Evolutionary conservation across 2,329 filamentous ascomycete genomes (phyloP).

Genomic region (Emergomyces orientalis): DNA sequence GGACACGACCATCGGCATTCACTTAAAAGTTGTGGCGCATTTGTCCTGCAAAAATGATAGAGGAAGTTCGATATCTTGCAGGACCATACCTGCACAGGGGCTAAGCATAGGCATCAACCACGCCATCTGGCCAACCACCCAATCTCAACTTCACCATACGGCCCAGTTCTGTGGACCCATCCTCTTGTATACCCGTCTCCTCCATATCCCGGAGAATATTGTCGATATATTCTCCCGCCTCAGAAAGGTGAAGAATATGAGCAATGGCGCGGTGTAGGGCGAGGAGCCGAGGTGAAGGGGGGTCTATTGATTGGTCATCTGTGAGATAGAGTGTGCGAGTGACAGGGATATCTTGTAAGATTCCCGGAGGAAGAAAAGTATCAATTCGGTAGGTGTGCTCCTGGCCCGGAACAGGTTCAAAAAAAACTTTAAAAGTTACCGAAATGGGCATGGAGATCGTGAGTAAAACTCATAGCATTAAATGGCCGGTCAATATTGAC

Average conservation of each 20-base stretch:
- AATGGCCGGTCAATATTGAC: slow-evolving; percentile 23
- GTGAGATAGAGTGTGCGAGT: slow-evolving; percentile 24
- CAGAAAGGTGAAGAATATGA: slow-evolving; percentile 28
- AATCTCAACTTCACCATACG: slow-evolving; percentile 1
- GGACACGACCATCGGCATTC: no score
- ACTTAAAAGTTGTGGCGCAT: no score
- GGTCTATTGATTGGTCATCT: slow-evolving; percentile 21
- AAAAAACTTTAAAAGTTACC: slow-evolving; percentile 22
- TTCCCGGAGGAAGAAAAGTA: slow-evolving; percentile 16
- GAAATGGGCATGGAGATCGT: slow-evolving; percentile 5
- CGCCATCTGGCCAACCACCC: neutral
- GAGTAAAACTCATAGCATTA: slow-evolving; percentile 8
- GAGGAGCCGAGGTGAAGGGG: slow-evolving; percentile 27
- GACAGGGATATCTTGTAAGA: slow-evolving; percentile 15
- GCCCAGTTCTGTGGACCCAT: slow-evolving; percentile 10
- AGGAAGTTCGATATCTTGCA: no score
- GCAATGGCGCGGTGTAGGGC: slow-evolving; percentile 27
- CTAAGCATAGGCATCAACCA: no score
- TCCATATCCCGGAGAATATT: slow-evolving; percentile 21
- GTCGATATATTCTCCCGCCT: slow-evolving; percentile 27
- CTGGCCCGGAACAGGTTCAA: slow-evolving; percentile 19
- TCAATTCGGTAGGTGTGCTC: slow-evolving; percentile 20
- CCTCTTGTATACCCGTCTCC: neutral
- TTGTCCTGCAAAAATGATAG: no score
- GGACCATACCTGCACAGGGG: no score